phyloP scores from a whole-genome alignment of 495 filamentous ascomycete genomes.

The Podospora conica region DNA sequence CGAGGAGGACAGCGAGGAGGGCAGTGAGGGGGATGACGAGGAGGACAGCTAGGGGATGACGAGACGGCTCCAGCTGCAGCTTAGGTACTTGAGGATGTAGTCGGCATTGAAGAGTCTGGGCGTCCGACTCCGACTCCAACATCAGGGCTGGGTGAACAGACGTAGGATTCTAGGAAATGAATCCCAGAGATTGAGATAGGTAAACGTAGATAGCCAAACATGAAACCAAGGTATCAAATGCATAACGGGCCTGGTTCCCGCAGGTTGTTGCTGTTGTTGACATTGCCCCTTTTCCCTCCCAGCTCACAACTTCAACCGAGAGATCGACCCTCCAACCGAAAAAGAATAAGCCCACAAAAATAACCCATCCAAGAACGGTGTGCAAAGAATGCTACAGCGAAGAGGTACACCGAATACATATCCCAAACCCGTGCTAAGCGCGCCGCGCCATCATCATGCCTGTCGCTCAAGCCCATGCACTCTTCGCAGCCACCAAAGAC shows the following conservation, averaged over 20 bases:
- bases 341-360: neutral
- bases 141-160: too few species aligned
- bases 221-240: neutral
- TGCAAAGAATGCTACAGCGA: neutral
- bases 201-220: neutral
- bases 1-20: too few species aligned
- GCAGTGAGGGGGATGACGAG: too few species aligned
- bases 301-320: neutral
- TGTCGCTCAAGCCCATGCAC: neutral
- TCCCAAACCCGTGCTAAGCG: neutral
- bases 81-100: too few species aligned
- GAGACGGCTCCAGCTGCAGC: too few species aligned
- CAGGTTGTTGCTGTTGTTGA: neutral
- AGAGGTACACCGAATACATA: neutral
- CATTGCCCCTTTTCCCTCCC: neutral
- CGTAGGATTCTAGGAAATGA: too few species aligned
- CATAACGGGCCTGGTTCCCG: neutral
- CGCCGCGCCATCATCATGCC: neutral
- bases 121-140: too few species aligned
- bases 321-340: neutral
- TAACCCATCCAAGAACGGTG: neutral
- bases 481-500: neutral
- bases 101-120: too few species aligned
- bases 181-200: neutral
- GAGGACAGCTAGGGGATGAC: too few species aligned